Conservation (phyloP, 371 early-diverging fungal species). For the Saksenaea vasiformis region DNA sequence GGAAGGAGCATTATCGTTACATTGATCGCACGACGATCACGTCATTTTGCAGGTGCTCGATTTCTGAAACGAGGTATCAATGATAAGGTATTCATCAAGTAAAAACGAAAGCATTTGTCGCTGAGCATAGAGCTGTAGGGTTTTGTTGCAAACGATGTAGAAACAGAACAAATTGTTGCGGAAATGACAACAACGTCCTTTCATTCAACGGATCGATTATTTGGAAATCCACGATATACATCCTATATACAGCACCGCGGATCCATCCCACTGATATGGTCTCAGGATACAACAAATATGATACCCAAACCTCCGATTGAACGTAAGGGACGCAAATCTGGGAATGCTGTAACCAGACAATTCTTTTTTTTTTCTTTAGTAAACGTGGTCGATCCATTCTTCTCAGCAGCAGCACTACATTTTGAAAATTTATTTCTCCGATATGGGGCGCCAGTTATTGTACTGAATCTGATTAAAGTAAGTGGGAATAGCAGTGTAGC, state of each 20-base stretch:
- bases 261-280: slow-evolving; percentile 95
- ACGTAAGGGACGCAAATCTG: slow-evolving; percentile 48
- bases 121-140: slow-evolving; percentile 50
- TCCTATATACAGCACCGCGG: slow-evolving; percentile 97
- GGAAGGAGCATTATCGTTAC: slow-evolving; percentile 90
- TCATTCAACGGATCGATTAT: slow-evolving; percentile 52
- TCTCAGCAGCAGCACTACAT: slow-evolving; percentile 87
- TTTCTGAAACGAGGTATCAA: slow-evolving; percentile 97
- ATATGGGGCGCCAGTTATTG: slow-evolving; percentile 89
- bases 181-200: slow-evolving; percentile 90
- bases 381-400: slow-evolving; percentile 91
- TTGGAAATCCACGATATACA: slow-evolving; percentile 80
- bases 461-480: slow-evolving; percentile 91
- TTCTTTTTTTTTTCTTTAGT: slow-evolving; percentile 46
- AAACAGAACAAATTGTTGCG: slow-evolving; percentile 97
- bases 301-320: slow-evolving; percentile 96
- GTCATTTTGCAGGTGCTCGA: slow-evolving; percentile 96
- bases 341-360: too few relatives aligned
- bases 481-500: neutral
- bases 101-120: neutral
- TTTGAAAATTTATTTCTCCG: slow-evolving; percentile 88
- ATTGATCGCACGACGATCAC: slow-evolving; percentile 92
- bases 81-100: slow-evolving; percentile 56
- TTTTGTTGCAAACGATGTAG: slow-evolving; percentile 98
- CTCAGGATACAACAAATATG: slow-evolving; percentile 90